Base-by-base conservation (phyloP, 305 asterid genomes). In the Andrographis paniculata region DNA sequence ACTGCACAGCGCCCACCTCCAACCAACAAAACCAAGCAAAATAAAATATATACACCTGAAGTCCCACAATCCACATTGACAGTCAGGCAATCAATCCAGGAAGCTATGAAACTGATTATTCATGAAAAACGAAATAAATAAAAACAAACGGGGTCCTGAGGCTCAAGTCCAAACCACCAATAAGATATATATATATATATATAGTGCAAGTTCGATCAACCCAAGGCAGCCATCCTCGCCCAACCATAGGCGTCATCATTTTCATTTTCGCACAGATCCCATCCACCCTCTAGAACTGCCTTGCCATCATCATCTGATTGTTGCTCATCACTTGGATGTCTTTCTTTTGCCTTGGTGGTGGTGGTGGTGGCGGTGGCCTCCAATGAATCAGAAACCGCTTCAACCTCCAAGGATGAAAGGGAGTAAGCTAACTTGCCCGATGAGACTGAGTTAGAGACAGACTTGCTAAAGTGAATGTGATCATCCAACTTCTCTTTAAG, bases 201-300 rank as follows among this genome's bases (percentile, higher is more conserved):
- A n/a, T n/a, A n/a, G n/a, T n/a, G n/a, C n/a, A n/a, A n/a, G n/a
- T n/a, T n/a, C n/a, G n/a, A n/a, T n/a, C n/a, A n/a, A n/a, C n/a
- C n/a, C n/a, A n/a, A n/a, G n/a, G n/a, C n/a, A n/a, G n/a, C n/a
- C n/a, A n/a, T n/a, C n/a, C n/a, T n/a, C n/a, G n/a, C n/a, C n/a
- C n/a, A n/a, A n/a, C n/a, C n/a, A n/a, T n/a, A n/a, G n/a, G n/a
- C n/a, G n/a, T n/a, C n/a, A n/a, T n/a, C n/a, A n/a, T n/a, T n/a
- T n/a, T n/a, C n/a, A n/a, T n/a, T n/a, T 9, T 82, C 87, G 5
- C 65, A 79, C 48, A 87, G 13, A 30, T 84, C 92, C 95, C 95
- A 87, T 12, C 66, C 97, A 6, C 75, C 94, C 14, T 77, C 88
- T 12, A 42, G 8, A 56, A 46, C 68, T 11, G 48, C 68, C 56